These are phyloP conservation scores for Hanseniaspora taiwanica DNA, from an alignment of 805 yeast genomes.

Conservation along the genomic window DNA sequence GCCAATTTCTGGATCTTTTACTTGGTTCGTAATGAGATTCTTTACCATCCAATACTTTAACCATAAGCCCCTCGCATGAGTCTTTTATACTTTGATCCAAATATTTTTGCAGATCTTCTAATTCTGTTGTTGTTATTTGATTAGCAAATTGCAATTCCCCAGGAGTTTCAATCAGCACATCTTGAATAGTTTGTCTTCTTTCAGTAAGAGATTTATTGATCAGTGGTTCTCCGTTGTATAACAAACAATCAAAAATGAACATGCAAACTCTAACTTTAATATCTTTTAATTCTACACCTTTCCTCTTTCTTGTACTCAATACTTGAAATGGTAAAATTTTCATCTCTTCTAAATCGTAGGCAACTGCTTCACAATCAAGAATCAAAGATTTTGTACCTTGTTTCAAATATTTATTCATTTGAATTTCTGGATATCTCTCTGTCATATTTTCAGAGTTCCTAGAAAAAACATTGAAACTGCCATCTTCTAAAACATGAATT, in stretches of 20 bases:
- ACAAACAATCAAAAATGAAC: conserved; percentile 81
- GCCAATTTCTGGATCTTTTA: conserved; percentile 89
- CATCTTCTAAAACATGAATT: conserved; percentile 58
- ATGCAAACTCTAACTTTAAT: conserved; percentile 85
- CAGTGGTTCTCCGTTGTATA: conserved; percentile 57
- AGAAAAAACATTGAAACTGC: conserved; percentile 67
- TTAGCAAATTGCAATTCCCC: conserved; percentile 82
- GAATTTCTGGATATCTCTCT: conserved; percentile 85
- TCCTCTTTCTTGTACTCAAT: conserved; percentile 83
- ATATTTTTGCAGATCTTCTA: conserved; percentile 67
- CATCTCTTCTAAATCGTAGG: conserved; percentile 73
- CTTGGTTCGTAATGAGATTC: conserved; percentile 89
- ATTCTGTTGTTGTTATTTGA: conserved; percentile 50
- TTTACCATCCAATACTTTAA: conserved; percentile 67
- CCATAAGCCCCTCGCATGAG: conserved; percentile 93
- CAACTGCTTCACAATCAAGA: conserved; percentile 94
- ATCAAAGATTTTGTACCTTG: conserved; percentile 43
- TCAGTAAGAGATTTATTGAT: conserved; percentile 55
- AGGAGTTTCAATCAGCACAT: conserved; percentile 43
- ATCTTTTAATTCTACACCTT: conserved; percentile 77
- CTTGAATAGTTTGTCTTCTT: conserved; percentile 48
- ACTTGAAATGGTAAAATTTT: conserved; percentile 90
- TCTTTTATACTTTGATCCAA: conserved; percentile 82
- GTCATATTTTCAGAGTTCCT: conserved; percentile 97
- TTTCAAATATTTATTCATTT: conserved; percentile 44